Percentiles rank a stretch among this genome's conserved stretches.
Conservation (phyloP, 495 filamentous ascomycete species). For the Neurospora sp. region DNA sequence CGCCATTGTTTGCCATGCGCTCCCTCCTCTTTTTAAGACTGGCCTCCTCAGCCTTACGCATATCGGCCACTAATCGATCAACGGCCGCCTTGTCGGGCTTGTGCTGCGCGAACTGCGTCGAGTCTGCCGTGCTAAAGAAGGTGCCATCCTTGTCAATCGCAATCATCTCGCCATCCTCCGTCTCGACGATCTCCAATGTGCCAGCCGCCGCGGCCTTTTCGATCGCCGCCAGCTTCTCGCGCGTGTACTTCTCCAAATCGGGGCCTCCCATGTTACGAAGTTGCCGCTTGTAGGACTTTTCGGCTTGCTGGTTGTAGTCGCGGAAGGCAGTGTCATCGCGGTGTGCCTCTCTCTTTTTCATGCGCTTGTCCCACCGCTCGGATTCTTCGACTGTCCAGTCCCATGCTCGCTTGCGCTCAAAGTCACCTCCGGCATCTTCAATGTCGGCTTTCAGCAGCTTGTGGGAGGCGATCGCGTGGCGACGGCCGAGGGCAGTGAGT, state of each 20-base stretch:
- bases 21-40: conserved; percentile 76
- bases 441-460: conserved; percentile 90
- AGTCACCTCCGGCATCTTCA: conserved; percentile 77
- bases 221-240: conserved; percentile 72
- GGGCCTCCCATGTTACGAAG: conserved; percentile 55
- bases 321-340: conserved; percentile 81
- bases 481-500: conserved; percentile 61
- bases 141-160: conserved; percentile 83
- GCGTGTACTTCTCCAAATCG: conserved; percentile 73
- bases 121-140: conserved; percentile 82
- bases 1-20: conserved; percentile 59
- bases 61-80: conserved; percentile 74
- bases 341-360: conserved; percentile 75
- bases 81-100: conserved; percentile 85
- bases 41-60: conserved; percentile 80
- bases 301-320: conserved; percentile 76
- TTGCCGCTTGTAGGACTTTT: conserved; percentile 91
- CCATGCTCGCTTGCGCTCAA: conserved; percentile 96
- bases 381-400: conserved; percentile 95
- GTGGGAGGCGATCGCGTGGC: conserved; percentile 76
- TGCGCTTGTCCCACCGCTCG: conserved; percentile 84
- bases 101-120: conserved; percentile 68
- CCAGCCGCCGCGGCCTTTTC: conserved; percentile 71
- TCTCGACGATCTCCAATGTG: conserved; percentile 86
- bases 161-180: conserved; percentile 84